Conservation (phyloP, 192 early-diverging fungal genomes). For the Chytriomyces confervae region DNA sequence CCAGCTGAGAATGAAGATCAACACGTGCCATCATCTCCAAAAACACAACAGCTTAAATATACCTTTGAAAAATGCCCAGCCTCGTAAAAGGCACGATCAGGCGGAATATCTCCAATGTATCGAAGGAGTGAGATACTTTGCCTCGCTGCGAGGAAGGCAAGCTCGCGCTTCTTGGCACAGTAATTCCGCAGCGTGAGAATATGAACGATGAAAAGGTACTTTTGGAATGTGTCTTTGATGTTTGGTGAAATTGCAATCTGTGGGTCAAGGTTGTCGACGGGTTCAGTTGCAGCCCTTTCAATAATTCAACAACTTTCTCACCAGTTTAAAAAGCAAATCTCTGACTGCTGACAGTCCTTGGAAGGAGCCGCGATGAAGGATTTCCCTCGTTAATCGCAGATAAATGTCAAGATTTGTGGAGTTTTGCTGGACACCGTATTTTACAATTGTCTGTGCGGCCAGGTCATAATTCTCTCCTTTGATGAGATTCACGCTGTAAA, state of each 20-base stretch:
- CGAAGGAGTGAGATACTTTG: slow-evolving; percentile 58
- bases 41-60: not conserved
- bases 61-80: slow-evolving; percentile 64
- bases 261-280: not conserved
- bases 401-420: slow-evolving; percentile 52
- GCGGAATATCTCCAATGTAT: slow-evolving; percentile 59
- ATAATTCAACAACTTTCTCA: slow-evolving; percentile 1
- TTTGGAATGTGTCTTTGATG: slow-evolving; percentile 48
- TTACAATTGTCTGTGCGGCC: slow-evolving; percentile 40
- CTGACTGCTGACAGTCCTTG: slow-evolving; percentile 45
- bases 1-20: slow-evolving; percentile 39
- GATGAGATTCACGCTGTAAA: slow-evolving; percentile 45
- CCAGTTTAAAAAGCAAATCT: slow-evolving; percentile 61
- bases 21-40: not conserved
- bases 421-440: slow-evolving; percentile 50
- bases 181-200: slow-evolving; percentile 55
- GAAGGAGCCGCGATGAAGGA: slow-evolving; percentile 36
- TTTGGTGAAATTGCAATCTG: slow-evolving; percentile 38
- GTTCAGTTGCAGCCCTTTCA: not conserved
- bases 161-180: slow-evolving; percentile 58
- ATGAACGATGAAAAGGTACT: slow-evolving; percentile 57
- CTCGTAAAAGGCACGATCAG: slow-evolving; percentile 62
- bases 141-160: slow-evolving; percentile 61
- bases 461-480: slow-evolving; percentile 54
- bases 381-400: slow-evolving; percentile 45